Conservation (phyloP, 2,329 filamentous ascomycete genomes). For the Paraphaeosphaeria minitans region DNA sequence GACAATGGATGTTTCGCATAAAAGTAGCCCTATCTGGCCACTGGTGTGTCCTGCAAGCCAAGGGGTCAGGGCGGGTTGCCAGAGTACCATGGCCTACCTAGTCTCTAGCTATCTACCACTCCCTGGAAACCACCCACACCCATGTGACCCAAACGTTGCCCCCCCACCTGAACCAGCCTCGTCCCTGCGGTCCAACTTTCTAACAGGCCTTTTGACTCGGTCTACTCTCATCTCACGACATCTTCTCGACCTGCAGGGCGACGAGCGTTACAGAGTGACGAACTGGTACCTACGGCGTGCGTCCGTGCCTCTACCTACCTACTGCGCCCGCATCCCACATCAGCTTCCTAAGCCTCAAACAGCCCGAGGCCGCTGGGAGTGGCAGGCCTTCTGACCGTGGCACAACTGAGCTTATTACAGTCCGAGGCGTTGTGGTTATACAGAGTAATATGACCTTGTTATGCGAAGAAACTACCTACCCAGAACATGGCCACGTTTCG, state of each 20-base stretch:
- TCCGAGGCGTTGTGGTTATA: background rate
- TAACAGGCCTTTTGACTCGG: too few species aligned
- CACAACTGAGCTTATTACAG: background rate
- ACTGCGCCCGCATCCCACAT: background rate
- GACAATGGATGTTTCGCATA: conserved; percentile 15
- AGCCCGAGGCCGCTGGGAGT: background rate
- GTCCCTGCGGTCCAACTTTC: background rate
- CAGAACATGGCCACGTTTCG: background rate
- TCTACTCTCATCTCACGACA: background rate
- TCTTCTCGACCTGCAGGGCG: background rate
- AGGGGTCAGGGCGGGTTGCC: conserved; percentile 6
- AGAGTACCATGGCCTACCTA: background rate
- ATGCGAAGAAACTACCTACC: background rate
- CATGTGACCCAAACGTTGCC: background rate
- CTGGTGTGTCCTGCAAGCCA: conserved; percentile 4
- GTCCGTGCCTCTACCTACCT: background rate
- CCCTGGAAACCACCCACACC: conserved; percentile 6
- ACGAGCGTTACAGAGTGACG: background rate
- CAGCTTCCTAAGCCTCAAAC: background rate
- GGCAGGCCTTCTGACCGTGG: background rate
- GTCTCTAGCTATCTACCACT: too few species aligned
- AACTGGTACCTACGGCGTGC: background rate
- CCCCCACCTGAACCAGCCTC: background rate
- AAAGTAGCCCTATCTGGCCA: conserved; percentile 12
- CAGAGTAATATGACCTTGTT: background rate